Percentiles rank a stretch among this genome's conserved stretches.
Evolutionary conservation across 192 early-diverging fungal species (phyloP).

Genomic region (Coemansia sp.): DNA sequence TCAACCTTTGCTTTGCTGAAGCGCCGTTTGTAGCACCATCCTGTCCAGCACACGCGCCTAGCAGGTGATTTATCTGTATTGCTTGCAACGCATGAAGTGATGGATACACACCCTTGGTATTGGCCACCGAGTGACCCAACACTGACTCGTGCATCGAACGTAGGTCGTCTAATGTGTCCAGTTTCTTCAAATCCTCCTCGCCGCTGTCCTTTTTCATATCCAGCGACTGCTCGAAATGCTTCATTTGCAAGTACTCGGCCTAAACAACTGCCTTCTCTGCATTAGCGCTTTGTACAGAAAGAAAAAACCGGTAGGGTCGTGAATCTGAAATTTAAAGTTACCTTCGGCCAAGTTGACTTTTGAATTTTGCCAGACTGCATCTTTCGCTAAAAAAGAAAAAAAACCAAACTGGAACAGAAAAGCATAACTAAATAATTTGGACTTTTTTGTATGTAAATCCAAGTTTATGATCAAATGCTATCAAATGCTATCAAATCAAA

Average conservation of each 20-base stretch:
- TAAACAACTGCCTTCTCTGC: constrained; percentile 3
- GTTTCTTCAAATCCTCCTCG: constrained; percentile 7
- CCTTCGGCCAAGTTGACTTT: constrained; percentile 28
- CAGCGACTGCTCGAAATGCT: constrained; percentile 24
- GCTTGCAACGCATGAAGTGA: neutral
- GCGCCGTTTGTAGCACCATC: neutral
- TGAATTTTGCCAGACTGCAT: constrained; percentile 5
- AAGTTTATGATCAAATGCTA: neutral
- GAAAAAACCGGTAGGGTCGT: neutral
- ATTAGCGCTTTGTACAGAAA: neutral
- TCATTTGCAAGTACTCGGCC: constrained; percentile 23
- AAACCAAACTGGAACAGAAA: neutral
- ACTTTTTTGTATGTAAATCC: neutral
- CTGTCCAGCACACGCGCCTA: neutral
- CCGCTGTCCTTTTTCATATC: constrained; percentile 3
- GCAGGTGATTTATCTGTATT: neutral
- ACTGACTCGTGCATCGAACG: neutral
- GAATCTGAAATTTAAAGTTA: constrained; percentile 1
- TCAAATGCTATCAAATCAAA: neutral
- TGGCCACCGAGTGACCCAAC: no score
- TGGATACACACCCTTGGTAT: neutral
- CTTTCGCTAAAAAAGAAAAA: neutral
- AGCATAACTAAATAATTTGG: no score
- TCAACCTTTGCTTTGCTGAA: neutral
- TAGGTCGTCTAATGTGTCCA: constrained; percentile 1